Base-by-base conservation (phyloP, 1,284 basidiomycete species). In the Ganoderma sp. region DNA sequence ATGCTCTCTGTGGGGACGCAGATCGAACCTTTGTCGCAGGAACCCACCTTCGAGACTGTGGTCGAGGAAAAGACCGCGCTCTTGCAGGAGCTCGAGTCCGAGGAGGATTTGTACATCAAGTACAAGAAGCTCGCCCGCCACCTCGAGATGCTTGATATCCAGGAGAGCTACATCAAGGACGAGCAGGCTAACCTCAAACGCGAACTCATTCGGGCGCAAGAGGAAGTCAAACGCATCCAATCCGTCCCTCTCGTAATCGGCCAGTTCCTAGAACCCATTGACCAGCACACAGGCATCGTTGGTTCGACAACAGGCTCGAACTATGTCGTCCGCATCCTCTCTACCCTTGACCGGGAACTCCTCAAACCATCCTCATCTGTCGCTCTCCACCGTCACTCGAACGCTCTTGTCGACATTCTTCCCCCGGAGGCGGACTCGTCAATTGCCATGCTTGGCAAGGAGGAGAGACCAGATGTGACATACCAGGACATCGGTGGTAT, bases 161-260 rank as follows among this genome's bases (percentile, higher is more conserved):
- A 97, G 80, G 96, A 98, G 81, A 94, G 94, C 80, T 99, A 99
- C 79, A 98, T 99, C 81, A 98, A 99, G 78, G 98, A 99, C 76
- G 98, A 99, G 81, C 97, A 99, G 78, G 93, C 95, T 34, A 99
- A 99, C 79, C 88, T 99, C 68, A 98, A 99, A 80, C 91, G 97
- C 68, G 98, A 99, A 82, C 91, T 99, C 68, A 93, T 99, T 73
- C 93, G 98, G 69, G 98, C 98, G 0, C 97, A 99, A 78, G 98
- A 99, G 81, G 98, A 99, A 84, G 98, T 99, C 75, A 99, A 99
- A 83, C 93, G 98, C 67, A 99, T 99, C 78, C 97, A 99, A 83
- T 96, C 95, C 61, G 98, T 99, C 3, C 98, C 98, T 0, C 90
- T 99, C n/a, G 98, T 99, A 76, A 99, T 99, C 75, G 98, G 98